A percentile compares a stretch with the other conserved stretches of the same genome.
phyloP scores from a whole-genome alignment of 306 rosid genomes.

The Morella rubra region DNA sequence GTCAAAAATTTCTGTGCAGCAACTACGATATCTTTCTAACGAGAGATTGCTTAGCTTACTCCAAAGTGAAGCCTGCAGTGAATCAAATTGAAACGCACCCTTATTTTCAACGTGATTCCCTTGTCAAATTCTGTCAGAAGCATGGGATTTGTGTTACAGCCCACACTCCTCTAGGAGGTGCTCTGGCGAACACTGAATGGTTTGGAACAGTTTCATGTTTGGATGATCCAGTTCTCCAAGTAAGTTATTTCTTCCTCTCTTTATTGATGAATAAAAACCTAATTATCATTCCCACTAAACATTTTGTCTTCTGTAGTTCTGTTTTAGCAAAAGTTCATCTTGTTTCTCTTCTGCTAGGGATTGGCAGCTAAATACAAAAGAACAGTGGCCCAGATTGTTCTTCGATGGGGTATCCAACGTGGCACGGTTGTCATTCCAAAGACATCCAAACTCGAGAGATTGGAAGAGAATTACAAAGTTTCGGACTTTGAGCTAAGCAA shows the following conservation, averaged over 20 bases:
- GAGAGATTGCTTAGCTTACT: slow-evolving; percentile 83
- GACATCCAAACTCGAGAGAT: slow-evolving; percentile 71
- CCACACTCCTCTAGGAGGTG: slow-evolving; percentile 95
- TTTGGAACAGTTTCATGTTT: slow-evolving; percentile 80
- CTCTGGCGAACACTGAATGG: slow-evolving; percentile 71
- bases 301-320: not conserved
- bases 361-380: slow-evolving; percentile 71
- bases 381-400: slow-evolving; percentile 67
- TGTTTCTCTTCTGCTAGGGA: slow-evolving; percentile 40
- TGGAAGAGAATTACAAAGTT: slow-evolving; percentile 73
- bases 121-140: slow-evolving; percentile 81
- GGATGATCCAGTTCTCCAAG: slow-evolving; percentile 74
- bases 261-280: no score
- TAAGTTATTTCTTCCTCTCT: slow-evolving; percentile 29
- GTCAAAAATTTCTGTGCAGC: slow-evolving; percentile 63
- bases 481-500: slow-evolving; percentile 63
- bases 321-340: not conserved
- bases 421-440: slow-evolving; percentile 76
- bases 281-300: no score
- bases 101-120: slow-evolving; percentile 87
- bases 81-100: slow-evolving; percentile 96
- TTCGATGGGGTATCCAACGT: slow-evolving; percentile 82
- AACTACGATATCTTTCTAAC: slow-evolving; percentile 85
- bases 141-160: slow-evolving; percentile 84
- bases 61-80: slow-evolving; percentile 94